Percentiles rank a stretch among this genome's conserved stretches.
Conservation (phyloP, 1,284 basidiomycete genomes). For the Xanthoconium separans region DNA sequence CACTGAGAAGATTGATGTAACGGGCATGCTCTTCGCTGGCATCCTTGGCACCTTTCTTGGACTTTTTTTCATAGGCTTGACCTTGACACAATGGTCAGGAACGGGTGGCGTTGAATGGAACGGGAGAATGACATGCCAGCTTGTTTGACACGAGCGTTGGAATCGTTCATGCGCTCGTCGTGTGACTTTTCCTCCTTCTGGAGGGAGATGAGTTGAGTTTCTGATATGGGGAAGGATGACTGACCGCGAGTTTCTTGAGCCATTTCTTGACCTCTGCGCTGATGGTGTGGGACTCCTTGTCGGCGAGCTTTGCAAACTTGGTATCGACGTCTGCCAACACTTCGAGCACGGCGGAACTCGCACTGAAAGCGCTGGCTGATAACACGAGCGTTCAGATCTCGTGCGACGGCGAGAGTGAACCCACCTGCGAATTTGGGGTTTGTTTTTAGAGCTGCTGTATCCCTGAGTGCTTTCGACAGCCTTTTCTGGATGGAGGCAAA, state of each 20-base stretch:
- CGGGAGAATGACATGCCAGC: constrained; percentile 49
- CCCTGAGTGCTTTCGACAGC: constrained; percentile 64
- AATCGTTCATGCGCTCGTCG: constrained; percentile 64
- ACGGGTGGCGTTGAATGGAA: not conserved
- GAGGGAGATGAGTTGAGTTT: not conserved
- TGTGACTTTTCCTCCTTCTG: constrained; percentile 80
- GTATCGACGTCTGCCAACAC: constrained; percentile 63
- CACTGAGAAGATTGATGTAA: constrained; percentile 70
- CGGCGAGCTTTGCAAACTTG: constrained; percentile 71
- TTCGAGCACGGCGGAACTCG: constrained; percentile 66
- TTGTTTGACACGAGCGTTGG: constrained; percentile 75
- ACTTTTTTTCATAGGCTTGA: constrained; percentile 72
- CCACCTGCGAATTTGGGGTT: constrained; percentile 62
- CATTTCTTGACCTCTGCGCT: constrained; percentile 75
- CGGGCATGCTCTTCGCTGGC: constrained; percentile 71
- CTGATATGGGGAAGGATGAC: constrained; percentile 13
- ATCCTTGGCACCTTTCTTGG: constrained; percentile 69
- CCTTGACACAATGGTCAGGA: constrained; percentile 39
- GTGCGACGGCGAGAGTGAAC: constrained; percentile 17
- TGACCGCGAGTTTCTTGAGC: constrained; percentile 77
- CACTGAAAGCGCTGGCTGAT: constrained; percentile 62
- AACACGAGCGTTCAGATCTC: not conserved
- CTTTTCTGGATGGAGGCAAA: constrained; percentile 72
- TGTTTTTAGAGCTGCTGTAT: constrained; percentile 58
- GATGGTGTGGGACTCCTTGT: constrained; percentile 68